phyloP scores from a whole-genome alignment of 305 asterid species.

The Fraxinus xanthoxyloides region DNA sequence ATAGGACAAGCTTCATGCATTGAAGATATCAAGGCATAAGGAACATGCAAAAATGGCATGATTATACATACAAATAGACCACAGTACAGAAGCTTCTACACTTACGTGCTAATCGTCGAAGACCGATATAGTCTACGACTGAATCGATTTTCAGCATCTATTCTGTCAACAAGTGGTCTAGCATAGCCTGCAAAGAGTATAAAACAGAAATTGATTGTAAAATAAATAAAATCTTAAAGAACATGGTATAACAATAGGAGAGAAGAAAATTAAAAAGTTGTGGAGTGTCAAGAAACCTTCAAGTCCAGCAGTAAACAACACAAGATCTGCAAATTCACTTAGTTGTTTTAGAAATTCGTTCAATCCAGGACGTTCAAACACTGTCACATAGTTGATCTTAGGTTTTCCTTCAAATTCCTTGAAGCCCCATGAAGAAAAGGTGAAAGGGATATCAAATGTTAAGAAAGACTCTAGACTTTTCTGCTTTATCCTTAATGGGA shows the following conservation, averaged over 20 bases:
- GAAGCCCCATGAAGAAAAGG: conserved; percentile 20
- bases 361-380: conserved; percentile 89
- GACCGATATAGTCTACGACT: conserved; percentile 78
- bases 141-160: conserved; percentile 66
- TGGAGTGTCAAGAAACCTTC: conserved; percentile 50
- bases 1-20: not conserved
- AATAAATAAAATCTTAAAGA: not conserved
- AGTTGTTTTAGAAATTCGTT: conserved; percentile 69
- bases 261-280: conserved; percentile 8
- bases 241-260: not conserved
- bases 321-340: conserved; percentile 82
- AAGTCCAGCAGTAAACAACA: conserved; percentile 89
- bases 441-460: conserved; percentile 27
- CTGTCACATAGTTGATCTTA: conserved; percentile 85
- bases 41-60: not conserved
- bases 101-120: conserved; percentile 88
- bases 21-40: not conserved
- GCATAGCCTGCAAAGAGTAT: conserved; percentile 60
- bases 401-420: conserved; percentile 86
- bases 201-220: not conserved
- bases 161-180: conserved; percentile 87
- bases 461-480: conserved; percentile 8
- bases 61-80: not conserved
- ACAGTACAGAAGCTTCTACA: conserved; percentile 21
- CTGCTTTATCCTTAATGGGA: not conserved